A percentile compares a stretch with the other conserved stretches of the same genome.
Conservation (phyloP, 2,329 filamentous ascomycete genomes). For the Penicillium janthinellum region DNA sequence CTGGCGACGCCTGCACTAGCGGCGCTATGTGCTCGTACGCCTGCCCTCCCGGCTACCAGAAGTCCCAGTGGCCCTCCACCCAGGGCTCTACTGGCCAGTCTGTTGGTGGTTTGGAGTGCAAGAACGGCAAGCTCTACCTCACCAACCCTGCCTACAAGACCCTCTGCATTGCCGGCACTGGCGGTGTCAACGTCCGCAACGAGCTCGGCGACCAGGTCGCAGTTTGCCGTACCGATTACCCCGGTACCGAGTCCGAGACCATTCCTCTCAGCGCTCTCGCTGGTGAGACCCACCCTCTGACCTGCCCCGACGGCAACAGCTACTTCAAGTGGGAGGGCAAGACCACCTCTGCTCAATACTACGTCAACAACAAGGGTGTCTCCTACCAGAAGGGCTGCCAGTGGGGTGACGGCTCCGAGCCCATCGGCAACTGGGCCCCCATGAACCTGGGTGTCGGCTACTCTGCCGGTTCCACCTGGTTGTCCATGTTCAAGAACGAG, state of each 20-base stretch:
- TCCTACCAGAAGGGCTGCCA: slow-evolving; percentile 68
- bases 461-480: slow-evolving; percentile 67
- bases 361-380: slow-evolving; percentile 83
- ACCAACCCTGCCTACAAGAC: slow-evolving; percentile 68
- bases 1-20: slow-evolving; percentile 61
- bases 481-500: slow-evolving; percentile 82
- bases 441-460: slow-evolving; percentile 81
- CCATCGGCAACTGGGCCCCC: slow-evolving; percentile 81
- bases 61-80: slow-evolving; percentile 80
- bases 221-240: slow-evolving; percentile 95
- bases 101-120: slow-evolving; percentile 82
- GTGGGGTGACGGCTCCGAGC: slow-evolving; percentile 66
- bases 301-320: slow-evolving; percentile 69
- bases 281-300: slow-evolving; percentile 64
- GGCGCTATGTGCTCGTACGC: slow-evolving; percentile 86
- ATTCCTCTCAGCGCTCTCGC: slow-evolving; percentile 69
- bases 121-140: slow-evolving; percentile 70
- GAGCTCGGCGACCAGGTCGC: slow-evolving; percentile 66
- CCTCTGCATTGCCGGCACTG: slow-evolving; percentile 74
- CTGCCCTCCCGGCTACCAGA: slow-evolving; percentile 88
- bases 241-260: slow-evolving; percentile 85
- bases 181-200: slow-evolving; percentile 74
- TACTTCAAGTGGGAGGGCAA: slow-evolving; percentile 80
- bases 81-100: slow-evolving; percentile 84
- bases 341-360: slow-evolving; percentile 89